Evolutionary conservation across 345 rosid genomes (phyloP).

Genomic region (Physaria fendleri): DNA sequence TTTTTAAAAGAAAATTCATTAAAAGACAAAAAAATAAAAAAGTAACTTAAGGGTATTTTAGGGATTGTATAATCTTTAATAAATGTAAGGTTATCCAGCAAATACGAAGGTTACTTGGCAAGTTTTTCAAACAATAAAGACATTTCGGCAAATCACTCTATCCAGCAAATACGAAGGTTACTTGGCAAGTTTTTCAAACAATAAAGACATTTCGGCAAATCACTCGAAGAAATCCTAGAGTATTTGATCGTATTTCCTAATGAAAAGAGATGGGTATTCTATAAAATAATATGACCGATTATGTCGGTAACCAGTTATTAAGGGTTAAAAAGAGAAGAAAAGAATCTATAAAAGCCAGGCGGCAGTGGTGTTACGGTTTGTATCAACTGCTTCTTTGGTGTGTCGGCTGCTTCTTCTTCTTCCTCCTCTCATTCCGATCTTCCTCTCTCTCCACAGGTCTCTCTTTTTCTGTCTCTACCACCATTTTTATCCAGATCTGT

Average conservation of each 20-base stretch:
- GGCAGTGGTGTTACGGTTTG: constrained; percentile 11
- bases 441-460: constrained; percentile 11
- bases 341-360: constrained; percentile 5
- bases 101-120: too few relatives aligned
- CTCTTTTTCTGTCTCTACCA: neutral
- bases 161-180: too few relatives aligned
- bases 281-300: constrained; percentile 7
- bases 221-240: too few relatives aligned
- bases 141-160: too few relatives aligned
- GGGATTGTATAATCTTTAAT: too few relatives aligned
- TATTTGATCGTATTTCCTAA: neutral
- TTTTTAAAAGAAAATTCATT: too few relatives aligned
- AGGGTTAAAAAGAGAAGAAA: neutral
- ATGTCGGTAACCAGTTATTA: constrained; percentile 8
- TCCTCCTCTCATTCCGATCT: neutral
- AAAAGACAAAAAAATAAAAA: too few relatives aligned
- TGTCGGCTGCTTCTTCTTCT: constrained; percentile 24
- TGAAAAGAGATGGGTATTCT: neutral
- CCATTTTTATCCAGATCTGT: constrained; percentile 10
- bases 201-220: too few relatives aligned
- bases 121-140: too few relatives aligned
- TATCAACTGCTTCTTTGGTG: constrained; percentile 9
- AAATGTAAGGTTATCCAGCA: too few relatives aligned
- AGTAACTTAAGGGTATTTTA: too few relatives aligned
- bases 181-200: too few relatives aligned